Evolutionary conservation across 2,329 filamentous ascomycete species (phyloP), one percentile per base, ranked within the genome.

Genomic region (Fusarium drepaniforme): DNA sequence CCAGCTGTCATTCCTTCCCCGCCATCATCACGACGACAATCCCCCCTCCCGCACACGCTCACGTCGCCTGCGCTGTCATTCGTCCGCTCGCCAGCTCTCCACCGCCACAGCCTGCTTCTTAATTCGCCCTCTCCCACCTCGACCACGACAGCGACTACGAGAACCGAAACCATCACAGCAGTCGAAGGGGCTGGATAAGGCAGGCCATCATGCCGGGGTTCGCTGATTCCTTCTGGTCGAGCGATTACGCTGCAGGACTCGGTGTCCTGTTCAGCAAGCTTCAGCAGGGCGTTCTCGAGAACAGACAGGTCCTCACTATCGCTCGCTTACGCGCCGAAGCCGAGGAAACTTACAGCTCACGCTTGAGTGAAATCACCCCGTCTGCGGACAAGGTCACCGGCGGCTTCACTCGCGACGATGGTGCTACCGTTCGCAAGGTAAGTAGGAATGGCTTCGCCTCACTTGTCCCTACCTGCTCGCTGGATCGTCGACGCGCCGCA

Each of bases 201-300:
- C 72, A 74, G 75, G 67, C 75, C 76, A 91, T 84, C 82, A 96
- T 96, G 94, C 93, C 94, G 78, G 91, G 94, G 80, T 98, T 99
- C 85, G 92, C 95, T 78, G 95, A 96, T 86, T 98, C 96, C 61
- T 98, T 99, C 87, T 99, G 97, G 97, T 98, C 97, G 73, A 91
- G 91, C 82, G 97, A 99, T 89, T 98, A 98, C 89, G 96, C 96
- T 83, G 95, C 94, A 88, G 92, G 97, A 73, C 90, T 99, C 76
- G 96, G 96, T 66, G 95, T 98, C 75, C 90, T 99, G 75, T 99
- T 98, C 81, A 92, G 92, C 83, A 99, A 99, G 88, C 92, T 99
- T 67, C 96, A 98, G 84, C 97, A 99, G 84, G 97, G 97, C 72
- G 93, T 97, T 69, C 90, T 96, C 78, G 97, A 99, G 85, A 97